Conservation (phyloP, 192 early-diverging fungal species). For the Podila verticillata region DNA sequence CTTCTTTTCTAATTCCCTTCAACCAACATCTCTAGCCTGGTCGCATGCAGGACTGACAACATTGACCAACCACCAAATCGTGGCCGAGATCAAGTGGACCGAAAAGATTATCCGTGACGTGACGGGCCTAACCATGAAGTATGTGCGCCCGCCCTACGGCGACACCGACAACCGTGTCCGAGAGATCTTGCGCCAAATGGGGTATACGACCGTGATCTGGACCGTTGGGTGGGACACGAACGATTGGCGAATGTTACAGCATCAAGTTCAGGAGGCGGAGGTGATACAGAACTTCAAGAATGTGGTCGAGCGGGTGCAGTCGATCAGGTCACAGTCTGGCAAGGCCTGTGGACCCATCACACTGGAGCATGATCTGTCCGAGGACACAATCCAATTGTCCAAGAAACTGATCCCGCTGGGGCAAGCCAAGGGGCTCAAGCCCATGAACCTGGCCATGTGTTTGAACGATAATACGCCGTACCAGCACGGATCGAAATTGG, state of each 20-base stretch:
- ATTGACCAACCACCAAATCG: conserved; percentile 53
- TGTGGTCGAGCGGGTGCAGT: conserved; percentile 37
- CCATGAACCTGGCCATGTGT: conserved; percentile 30
- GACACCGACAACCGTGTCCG: conserved; percentile 66
- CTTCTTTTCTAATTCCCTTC: not conserved
- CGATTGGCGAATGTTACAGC: conserved; percentile 59
- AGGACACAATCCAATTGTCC: conserved; percentile 51
- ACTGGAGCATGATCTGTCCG: conserved; percentile 56
- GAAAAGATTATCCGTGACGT: conserved; percentile 60
- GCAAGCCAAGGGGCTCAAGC: conserved; percentile 6
- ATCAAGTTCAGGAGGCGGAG: conserved; percentile 17
- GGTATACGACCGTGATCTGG: conserved; percentile 51
- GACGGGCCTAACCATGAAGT: conserved; percentile 60
- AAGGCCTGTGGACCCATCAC: conserved; percentile 45
- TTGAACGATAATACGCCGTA: conserved; percentile 21
- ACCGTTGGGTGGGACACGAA: conserved; percentile 40
- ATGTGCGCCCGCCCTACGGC: conserved; percentile 66
- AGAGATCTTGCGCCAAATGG: conserved; percentile 61
- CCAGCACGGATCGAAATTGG: conserved; percentile 30
- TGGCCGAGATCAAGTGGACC: conserved; percentile 68
- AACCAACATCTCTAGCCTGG: conserved; percentile 55
- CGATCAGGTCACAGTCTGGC: conserved; percentile 30
- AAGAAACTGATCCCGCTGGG: conserved; percentile 54
- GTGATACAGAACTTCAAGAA: conserved; percentile 40
- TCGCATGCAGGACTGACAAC: conserved; percentile 63